Conservation (phyloP, 208 protist genomes). For the Leishmania martiniquensis region DNA sequence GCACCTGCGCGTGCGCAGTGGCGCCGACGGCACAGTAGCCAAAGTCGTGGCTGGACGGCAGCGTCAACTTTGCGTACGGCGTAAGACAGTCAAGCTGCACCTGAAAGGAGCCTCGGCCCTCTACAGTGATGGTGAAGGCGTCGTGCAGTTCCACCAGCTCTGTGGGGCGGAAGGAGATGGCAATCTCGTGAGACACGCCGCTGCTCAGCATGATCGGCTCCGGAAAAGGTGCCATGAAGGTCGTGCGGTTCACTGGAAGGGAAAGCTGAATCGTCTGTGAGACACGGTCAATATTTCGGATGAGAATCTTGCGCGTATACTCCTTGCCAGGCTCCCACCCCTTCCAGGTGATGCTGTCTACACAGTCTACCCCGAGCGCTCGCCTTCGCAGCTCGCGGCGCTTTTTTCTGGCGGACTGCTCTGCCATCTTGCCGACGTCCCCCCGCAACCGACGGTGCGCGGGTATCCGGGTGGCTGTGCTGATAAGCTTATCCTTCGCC, state of each 20-base stretch:
- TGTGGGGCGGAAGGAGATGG: constrained; percentile 75
- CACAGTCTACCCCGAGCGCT: constrained; percentile 86
- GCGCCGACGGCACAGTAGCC: constrained; percentile 76
- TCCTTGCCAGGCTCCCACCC: constrained; percentile 86
- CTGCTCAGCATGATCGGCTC: constrained; percentile 80
- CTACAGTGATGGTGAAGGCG: constrained; percentile 74
- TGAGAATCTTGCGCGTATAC: constrained; percentile 83
- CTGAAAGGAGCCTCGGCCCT: constrained; percentile 76
- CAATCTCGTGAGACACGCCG: constrained; percentile 80
- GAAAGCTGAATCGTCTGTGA: constrained; percentile 82
- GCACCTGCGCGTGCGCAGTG: constrained; percentile 56
- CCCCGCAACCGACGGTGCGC: neutral
- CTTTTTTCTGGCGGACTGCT: constrained; percentile 9
- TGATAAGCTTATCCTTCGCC: neutral
- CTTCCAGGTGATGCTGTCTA: constrained; percentile 82
- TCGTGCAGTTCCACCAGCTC: constrained; percentile 82
- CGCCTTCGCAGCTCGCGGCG: constrained; percentile 60
- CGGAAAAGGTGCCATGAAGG: constrained; percentile 90
- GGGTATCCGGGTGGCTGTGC: neutral
- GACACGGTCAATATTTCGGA: constrained; percentile 84
- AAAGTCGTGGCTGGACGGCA: constrained; percentile 86
- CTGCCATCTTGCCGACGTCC: constrained; percentile 4
- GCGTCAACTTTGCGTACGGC: constrained; percentile 64
- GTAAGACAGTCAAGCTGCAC: constrained; percentile 81
- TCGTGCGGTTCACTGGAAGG: constrained; percentile 68